Evolutionary conservation across 116 monocot genomes (phyloP).

Genomic region (Thalassia testudinum): DNA sequence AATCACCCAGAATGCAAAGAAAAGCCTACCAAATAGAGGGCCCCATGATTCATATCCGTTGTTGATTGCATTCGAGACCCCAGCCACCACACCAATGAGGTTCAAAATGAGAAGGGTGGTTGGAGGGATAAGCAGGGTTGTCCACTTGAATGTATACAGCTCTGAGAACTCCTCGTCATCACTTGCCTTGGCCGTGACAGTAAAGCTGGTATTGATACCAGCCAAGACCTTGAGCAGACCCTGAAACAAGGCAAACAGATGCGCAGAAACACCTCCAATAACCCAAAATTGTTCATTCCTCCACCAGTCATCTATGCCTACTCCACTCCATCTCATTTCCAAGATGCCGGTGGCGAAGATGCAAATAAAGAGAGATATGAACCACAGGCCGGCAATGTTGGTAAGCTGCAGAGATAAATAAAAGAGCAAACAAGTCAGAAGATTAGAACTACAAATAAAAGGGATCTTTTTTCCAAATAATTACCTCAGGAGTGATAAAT

Average conservation of each 20-base stretch:
- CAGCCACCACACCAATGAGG: constrained; percentile 73
- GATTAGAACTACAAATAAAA: too few species aligned
- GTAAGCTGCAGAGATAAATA: constrained; percentile 41
- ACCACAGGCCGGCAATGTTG: constrained; percentile 81
- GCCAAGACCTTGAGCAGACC: constrained; percentile 83
- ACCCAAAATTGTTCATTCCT: constrained; percentile 97
- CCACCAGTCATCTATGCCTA: constrained; percentile 86
- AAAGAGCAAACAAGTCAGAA: too few species aligned
- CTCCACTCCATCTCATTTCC: constrained; percentile 95
- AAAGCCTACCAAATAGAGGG: constrained; percentile 68
- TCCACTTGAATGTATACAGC: constrained; percentile 85
- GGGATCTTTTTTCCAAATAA: too few species aligned
- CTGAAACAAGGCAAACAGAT: constrained; percentile 78
- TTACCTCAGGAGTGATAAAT: constrained; percentile 89
- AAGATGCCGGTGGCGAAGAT: constrained; percentile 80
- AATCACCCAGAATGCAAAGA: constrained; percentile 94
- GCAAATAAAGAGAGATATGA: constrained; percentile 75
- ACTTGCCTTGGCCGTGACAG: constrained; percentile 64
- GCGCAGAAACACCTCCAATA: constrained; percentile 82
- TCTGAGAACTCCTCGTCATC: constrained; percentile 76
- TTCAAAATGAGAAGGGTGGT: constrained; percentile 66
- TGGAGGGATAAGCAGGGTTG: constrained; percentile 78
- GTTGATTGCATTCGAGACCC: constrained; percentile 82
- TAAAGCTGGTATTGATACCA: constrained; percentile 73
- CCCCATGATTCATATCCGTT: constrained; percentile 93